Conservation (phyloP, 208 protist species). For the Phytomonas sp. region DNA sequence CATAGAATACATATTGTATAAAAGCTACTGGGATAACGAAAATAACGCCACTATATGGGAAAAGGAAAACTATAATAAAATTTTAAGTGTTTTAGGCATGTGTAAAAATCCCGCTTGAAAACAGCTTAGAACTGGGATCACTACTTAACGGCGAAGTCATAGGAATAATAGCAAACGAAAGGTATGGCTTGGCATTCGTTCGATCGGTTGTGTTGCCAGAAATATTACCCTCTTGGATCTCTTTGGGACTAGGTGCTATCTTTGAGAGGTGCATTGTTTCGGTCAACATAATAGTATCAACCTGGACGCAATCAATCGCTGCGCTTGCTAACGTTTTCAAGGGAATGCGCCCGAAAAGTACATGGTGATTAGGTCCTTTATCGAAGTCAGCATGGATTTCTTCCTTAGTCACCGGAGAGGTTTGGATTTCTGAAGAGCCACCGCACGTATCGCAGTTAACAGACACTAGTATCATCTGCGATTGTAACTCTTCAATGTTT, state of each 20-base stretch:
- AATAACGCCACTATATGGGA: not conserved
- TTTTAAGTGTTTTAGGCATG: not conserved
- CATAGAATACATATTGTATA: not conserved
- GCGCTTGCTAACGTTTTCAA: not conserved
- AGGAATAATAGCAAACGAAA: not conserved
- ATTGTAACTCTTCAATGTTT: not conserved
- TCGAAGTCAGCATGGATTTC: not conserved
- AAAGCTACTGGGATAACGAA: constrained; percentile 8
- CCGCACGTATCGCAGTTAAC: not conserved
- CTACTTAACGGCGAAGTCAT: not conserved
- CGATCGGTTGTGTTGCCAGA: not conserved
- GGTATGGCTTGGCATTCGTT: not conserved
- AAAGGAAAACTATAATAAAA: constrained; percentile 5
- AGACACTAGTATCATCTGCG: not conserved
- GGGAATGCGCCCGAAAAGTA: not conserved
- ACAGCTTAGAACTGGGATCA: not conserved
- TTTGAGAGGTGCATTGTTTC: not conserved
- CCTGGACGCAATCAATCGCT: not conserved
- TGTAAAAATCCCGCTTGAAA: constrained; percentile 7
- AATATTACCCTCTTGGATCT: not conserved
- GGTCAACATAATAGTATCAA: not conserved
- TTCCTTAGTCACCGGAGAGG: not conserved
- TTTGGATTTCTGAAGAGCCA: not conserved
- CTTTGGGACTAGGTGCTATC: not conserved
- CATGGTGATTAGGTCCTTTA: not conserved